Evolutionary conservation across 805 yeast genomes (phyloP), one percentile per base, ranked within the genome.

Genomic region (Diddensiella caesifluorescens): DNA sequence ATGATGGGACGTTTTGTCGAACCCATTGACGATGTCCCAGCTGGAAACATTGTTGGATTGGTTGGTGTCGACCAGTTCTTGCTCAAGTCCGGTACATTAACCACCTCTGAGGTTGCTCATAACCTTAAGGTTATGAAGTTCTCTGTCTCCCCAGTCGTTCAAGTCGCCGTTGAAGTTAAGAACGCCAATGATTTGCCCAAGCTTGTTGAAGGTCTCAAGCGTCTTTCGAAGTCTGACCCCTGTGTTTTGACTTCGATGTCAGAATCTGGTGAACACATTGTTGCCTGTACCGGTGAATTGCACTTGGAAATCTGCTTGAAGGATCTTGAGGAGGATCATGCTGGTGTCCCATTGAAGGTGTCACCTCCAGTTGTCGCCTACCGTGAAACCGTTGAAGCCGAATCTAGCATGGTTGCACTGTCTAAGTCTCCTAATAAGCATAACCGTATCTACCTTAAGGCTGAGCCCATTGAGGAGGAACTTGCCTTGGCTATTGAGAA

Each of bases 341-440:
- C 98, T 64, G 97, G 97, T 84, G 77, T 90, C 68, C 98, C 98
- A 73, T 82, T 90, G 71, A 88, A 82, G 82, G 80, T 86, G 62
- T 88, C 97, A 54, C 95, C 95, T 64, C 97, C 98, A 59, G 95
- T 90, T 61, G 98, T 90, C 64, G 71, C 97, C 63, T 90, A 90
- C 90, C 86, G 96, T 82, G 98, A 90, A 80, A 90, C 97, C 53
- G 96, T 89, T 69, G 82, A 79, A 64, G 80, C 74, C 65, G 94
- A 84, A 75, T 90, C 97, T 50, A 80, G 92, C 65, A 92, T 88
- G 81, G 79, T 77, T 67, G 97, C 98, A 64, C 79, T 90, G 67
- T 89, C 98, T 59, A 90, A 90, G 80, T 90, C 98, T 70, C 97
- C 97, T 75, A 90, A 90, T 94, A 90, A 90, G 87, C 98, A 90